Evolutionary conservation across 73 alveolate genomes (phyloP).

Genomic region (Tetrahymena malaccensis): DNA sequence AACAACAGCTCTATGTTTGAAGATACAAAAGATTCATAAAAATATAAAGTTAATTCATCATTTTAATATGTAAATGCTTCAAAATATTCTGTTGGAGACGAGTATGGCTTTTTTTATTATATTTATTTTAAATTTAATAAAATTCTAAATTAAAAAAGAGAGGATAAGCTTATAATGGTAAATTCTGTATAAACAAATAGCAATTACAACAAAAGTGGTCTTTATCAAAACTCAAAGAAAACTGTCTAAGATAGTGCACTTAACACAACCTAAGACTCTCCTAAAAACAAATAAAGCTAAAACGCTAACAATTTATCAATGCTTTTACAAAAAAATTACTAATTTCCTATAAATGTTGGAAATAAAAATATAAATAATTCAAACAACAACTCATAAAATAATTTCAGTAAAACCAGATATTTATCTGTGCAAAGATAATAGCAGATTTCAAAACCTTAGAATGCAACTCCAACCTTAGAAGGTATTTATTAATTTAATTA

Average conservation of each 20-base stretch:
- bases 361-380: background rate
- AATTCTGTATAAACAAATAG: background rate
- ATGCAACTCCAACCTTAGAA: background rate
- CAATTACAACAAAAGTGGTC: background rate
- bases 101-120: background rate
- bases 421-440: background rate
- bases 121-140: too few species aligned
- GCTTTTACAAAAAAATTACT: background rate
- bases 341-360: background rate
- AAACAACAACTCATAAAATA: background rate
- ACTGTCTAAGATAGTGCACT: background rate
- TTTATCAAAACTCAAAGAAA: background rate
- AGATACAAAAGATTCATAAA: background rate
- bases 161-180: background rate
- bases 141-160: background rate
- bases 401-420: background rate
- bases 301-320: background rate
- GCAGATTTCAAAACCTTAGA: background rate
- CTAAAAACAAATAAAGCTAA: background rate
- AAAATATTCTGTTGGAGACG: background rate
- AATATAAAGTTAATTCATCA: background rate
- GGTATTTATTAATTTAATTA: background rate
- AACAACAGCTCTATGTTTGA: background rate
- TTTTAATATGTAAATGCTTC: background rate
- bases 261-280: background rate